phyloP scores from a whole-genome alignment of 164 flowering plant genomes.

The Vitis labrusca region DNA sequence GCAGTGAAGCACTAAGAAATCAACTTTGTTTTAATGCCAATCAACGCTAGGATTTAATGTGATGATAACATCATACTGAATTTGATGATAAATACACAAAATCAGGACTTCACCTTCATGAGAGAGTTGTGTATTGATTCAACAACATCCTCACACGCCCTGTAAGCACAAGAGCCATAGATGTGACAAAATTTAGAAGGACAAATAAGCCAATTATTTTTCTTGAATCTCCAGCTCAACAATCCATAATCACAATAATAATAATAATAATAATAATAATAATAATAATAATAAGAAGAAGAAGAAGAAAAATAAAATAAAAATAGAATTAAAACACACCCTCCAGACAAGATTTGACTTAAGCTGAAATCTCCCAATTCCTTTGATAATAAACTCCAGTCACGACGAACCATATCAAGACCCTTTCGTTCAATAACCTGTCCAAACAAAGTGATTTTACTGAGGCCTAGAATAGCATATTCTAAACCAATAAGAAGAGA shows the following conservation, averaged over 20 bases:
- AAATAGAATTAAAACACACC: slow-evolving; percentile 40
- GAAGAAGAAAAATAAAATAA: background rate
- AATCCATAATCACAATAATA: background rate
- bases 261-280: background rate
- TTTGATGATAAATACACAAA: background rate
- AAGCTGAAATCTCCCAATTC: slow-evolving; percentile 93
- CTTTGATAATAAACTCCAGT: slow-evolving; percentile 95
- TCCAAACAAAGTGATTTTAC: slow-evolving; percentile 12
- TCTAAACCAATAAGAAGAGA: background rate
- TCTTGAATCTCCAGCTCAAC: background rate
- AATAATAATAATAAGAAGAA: background rate
- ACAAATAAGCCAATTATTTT: background rate
- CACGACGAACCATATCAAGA: slow-evolving; percentile 98
- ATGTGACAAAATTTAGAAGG: slow-evolving; percentile 5
- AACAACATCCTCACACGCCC: slow-evolving; percentile 96
- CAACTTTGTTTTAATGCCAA: background rate
- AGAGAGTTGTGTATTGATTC: slow-evolving; percentile 85
- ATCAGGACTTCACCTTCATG: slow-evolving; percentile 56
- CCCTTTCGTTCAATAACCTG: slow-evolving; percentile 97
- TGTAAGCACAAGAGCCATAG: slow-evolving; percentile 31
- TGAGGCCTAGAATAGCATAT: background rate
- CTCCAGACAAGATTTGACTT: slow-evolving; percentile 85
- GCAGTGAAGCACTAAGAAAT: background rate
- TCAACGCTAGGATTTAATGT: background rate
- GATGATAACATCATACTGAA: background rate